These are phyloP conservation scores for Lablab purpureus DNA, from an alignment of 306 rosid species.

Conservation along the genomic window DNA sequence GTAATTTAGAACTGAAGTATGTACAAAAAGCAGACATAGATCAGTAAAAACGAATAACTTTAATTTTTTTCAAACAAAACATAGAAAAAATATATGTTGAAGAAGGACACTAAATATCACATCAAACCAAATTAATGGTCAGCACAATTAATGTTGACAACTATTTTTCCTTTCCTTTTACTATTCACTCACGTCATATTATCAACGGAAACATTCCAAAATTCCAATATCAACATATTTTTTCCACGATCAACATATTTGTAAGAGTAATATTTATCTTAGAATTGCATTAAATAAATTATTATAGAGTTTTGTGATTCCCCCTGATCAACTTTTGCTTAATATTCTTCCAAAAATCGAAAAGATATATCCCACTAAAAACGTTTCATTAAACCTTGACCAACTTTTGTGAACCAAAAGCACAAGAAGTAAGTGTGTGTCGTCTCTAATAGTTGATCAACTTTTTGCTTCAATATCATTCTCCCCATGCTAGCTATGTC, in stretches of 20 bases:
- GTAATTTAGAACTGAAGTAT: no score
- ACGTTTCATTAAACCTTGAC: constrained; percentile 39
- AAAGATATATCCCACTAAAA: background rate
- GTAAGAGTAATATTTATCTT: background rate
- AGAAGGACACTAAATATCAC: no score
- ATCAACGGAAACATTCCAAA: background rate
- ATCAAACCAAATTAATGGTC: no score
- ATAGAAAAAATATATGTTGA: no score
- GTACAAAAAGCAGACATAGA: no score
- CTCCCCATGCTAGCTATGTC: constrained; percentile 28
- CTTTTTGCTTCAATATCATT: background rate
- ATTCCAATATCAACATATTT: background rate
- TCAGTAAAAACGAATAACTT: no score
- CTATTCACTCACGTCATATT: background rate
- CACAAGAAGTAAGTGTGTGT: background rate
- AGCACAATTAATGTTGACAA: background rate
- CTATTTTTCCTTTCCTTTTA: background rate
- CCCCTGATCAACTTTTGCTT: constrained; percentile 28
- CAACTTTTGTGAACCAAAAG: constrained; percentile 20
- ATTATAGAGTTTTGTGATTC: no score
- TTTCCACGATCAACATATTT: background rate
- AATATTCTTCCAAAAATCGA: no score
- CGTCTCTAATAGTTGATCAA: constrained; percentile 9
- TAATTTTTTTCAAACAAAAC: no score
- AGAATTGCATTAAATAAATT: background rate